Evolutionary conservation across 2,329 filamentous ascomycete genomes (phyloP).

Genomic region (Pseudocercospora cruenta): DNA sequence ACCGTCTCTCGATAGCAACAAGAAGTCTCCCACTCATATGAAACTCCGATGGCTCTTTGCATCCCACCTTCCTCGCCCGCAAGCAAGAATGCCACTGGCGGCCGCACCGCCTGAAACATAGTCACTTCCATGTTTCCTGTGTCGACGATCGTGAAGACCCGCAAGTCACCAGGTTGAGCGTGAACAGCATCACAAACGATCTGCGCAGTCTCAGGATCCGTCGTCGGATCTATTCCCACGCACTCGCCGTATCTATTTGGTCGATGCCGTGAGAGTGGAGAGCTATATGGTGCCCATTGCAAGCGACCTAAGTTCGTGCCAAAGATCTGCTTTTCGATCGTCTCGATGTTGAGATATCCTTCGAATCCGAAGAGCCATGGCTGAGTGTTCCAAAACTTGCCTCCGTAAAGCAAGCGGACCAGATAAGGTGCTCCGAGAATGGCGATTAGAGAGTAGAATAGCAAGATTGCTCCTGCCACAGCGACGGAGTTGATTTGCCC

Average conservation of each 20-base stretch:
- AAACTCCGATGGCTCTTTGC: slow-evolving; percentile 15
- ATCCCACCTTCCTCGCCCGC: slow-evolving; percentile 15
- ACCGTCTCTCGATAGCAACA: slow-evolving; percentile 17
- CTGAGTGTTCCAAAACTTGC: slow-evolving; percentile 47
- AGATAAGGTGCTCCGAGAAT: slow-evolving; percentile 41
- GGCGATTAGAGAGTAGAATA: slow-evolving; percentile 36
- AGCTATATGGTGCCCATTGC: slow-evolving; percentile 36
- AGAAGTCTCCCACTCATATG: slow-evolving; percentile 15
- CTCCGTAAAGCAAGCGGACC: slow-evolving; percentile 43
- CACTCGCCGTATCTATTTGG: slow-evolving; percentile 14
- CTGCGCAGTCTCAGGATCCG: slow-evolving; percentile 6
- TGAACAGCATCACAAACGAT: slow-evolving; percentile 7
- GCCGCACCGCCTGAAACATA: slow-evolving; percentile 14
- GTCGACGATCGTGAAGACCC: slow-evolving; percentile 17
- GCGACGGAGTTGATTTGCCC: not conserved
- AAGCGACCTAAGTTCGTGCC: slow-evolving; percentile 42
- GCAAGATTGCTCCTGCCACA: slow-evolving; percentile 2
- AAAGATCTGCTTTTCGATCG: slow-evolving; percentile 46
- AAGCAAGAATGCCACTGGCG: slow-evolving; percentile 14
- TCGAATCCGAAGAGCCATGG: slow-evolving; percentile 51
- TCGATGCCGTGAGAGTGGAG: slow-evolving; percentile 14
- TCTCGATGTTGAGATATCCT: slow-evolving; percentile 44
- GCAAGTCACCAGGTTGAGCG: slow-evolving; percentile 9
- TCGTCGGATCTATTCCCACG: slow-evolving; percentile 17
- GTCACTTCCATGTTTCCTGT: slow-evolving; percentile 18